Percentiles rank a stretch among this genome's conserved stretches.
Conservation (phyloP, 148 eudicot species). For the Bassia scoparia region DNA sequence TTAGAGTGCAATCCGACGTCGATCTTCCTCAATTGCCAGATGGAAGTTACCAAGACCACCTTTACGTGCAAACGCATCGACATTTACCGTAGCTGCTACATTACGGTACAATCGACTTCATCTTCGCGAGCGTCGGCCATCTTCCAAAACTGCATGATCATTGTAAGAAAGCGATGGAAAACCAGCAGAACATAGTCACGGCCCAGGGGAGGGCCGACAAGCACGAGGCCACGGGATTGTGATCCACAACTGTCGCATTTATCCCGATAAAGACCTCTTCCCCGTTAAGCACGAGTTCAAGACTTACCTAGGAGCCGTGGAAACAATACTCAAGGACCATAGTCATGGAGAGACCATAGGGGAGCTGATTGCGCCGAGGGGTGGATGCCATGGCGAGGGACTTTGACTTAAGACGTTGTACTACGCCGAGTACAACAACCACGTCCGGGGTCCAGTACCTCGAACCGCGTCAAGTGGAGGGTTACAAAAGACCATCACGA, state of each 20-base stretch:
- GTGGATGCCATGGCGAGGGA: constrained; percentile 51
- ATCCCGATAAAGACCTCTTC: constrained; percentile 39
- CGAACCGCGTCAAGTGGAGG: constrained; percentile 66
- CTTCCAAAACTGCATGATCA: constrained; percentile 58
- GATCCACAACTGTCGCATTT: constrained; percentile 52
- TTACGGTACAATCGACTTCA: constrained; percentile 59
- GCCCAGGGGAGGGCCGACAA: constrained; percentile 59
- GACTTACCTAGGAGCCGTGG: constrained; percentile 72
- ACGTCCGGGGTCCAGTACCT: constrained; percentile 44
- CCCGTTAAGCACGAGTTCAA: constrained; percentile 37
- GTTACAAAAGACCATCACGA: constrained; percentile 44
- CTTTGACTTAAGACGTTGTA: constrained; percentile 52
- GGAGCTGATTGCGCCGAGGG: constrained; percentile 57
- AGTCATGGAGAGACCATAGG: constrained; percentile 61
- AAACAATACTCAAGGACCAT: constrained; percentile 65
- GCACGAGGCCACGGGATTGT: constrained; percentile 58
- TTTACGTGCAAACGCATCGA: constrained; percentile 63
- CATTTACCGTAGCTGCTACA: constrained; percentile 63
- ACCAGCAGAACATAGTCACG: constrained; percentile 56
- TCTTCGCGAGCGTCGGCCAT: constrained; percentile 60
- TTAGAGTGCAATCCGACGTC: constrained; percentile 67
- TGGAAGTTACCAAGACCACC: constrained; percentile 69
- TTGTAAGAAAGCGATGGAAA: constrained; percentile 41
- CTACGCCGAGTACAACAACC: constrained; percentile 59
- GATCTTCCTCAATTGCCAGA: constrained; percentile 62